These are phyloP conservation scores for Bifiguratus adelaidae DNA, from an alignment of 192 early-diverging fungal genomes.

Conservation along the genomic window DNA sequence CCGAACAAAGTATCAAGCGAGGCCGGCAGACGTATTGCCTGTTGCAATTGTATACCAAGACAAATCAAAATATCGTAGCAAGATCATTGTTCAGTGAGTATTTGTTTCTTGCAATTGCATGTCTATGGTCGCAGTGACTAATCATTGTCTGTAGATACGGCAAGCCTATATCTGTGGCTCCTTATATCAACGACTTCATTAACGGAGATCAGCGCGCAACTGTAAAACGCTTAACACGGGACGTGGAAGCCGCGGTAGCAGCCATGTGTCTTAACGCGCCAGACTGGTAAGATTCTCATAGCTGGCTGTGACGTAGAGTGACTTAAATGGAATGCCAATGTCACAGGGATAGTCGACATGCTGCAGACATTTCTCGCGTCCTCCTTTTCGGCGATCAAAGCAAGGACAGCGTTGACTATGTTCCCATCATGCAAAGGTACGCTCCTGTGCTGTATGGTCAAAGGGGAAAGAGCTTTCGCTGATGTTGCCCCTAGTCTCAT, in stretches of 20 bases:
- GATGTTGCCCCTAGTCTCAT: constrained; percentile 10
- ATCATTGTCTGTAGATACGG: constrained; percentile 19
- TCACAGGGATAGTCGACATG: constrained; percentile 15
- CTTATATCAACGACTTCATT: constrained; percentile 20
- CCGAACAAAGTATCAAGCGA: too few species aligned
- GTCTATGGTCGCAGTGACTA: not conserved
- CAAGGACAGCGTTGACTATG: constrained; percentile 19
- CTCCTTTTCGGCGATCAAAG: constrained; percentile 26
- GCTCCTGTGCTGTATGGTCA: not conserved
- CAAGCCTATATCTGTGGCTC: constrained; percentile 24
- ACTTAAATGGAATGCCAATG: not conserved
- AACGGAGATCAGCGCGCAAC: constrained; percentile 19
- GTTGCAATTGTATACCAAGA: constrained; percentile 34
- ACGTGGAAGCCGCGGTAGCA: constrained; percentile 21
- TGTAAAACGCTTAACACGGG: constrained; percentile 28
- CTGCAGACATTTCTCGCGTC: constrained; percentile 21
- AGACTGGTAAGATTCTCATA: constrained; percentile 28
- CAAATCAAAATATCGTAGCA: constrained; percentile 35
- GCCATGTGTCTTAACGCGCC: constrained; percentile 36
- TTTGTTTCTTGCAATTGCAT: not conserved
- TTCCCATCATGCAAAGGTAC: constrained; percentile 36
- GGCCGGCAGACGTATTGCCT: constrained; percentile 23
- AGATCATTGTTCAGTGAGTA: constrained; percentile 24
- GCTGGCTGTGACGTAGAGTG: not conserved
- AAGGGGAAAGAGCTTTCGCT: not conserved